phyloP scores from a whole-genome alignment of 2,329 filamentous ascomycete genomes.

The Trichoderma lentiforme region DNA sequence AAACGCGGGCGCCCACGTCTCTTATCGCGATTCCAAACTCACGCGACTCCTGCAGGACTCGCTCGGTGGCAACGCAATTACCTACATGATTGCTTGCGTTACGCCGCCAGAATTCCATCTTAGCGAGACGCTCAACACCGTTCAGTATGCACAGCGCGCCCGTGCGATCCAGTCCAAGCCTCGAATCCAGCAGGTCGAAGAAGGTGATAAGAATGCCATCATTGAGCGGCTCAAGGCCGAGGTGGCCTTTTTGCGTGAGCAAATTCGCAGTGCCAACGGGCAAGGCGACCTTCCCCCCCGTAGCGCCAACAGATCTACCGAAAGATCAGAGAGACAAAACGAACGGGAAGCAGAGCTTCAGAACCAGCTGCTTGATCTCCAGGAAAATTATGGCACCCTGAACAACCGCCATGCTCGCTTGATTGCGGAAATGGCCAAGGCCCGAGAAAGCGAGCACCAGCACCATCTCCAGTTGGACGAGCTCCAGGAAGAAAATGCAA shows the following conservation, averaged over 20 bases:
- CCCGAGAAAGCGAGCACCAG: conserved; percentile 64
- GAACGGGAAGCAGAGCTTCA: conserved; percentile 88
- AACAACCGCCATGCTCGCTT: conserved; percentile 93
- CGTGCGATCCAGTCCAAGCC: conserved; percentile 97
- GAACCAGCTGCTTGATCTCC: conserved; percentile 85
- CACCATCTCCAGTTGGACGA: conserved; percentile 55
- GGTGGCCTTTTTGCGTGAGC: conserved; percentile 87
- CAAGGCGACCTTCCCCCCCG: conserved; percentile 52
- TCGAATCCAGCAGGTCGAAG: conserved; percentile 89
- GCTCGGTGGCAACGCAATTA: conserved; percentile 92
- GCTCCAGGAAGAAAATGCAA: conserved; percentile 70
- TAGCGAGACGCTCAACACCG: conserved; percentile 95
- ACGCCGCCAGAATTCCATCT: conserved; percentile 96
- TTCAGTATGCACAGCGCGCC: conserved; percentile 94
- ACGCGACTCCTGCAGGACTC: conserved; percentile 95
- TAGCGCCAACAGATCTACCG: conserved; percentile 52
- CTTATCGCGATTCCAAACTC: conserved; percentile 96
- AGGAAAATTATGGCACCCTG: conserved; percentile 91
- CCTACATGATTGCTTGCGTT: conserved; percentile 99
- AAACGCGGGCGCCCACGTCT: conserved; percentile 83
- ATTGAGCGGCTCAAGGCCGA: conserved; percentile 94
- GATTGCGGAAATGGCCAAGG: conserved; percentile 88
- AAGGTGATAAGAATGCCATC: conserved; percentile 87
- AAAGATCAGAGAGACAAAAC: conserved; percentile 73
- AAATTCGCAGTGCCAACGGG: conserved; percentile 79